phyloP scores from a whole-genome alignment of 257 asterid genomes.

The Nicotiana noctiflora region DNA sequence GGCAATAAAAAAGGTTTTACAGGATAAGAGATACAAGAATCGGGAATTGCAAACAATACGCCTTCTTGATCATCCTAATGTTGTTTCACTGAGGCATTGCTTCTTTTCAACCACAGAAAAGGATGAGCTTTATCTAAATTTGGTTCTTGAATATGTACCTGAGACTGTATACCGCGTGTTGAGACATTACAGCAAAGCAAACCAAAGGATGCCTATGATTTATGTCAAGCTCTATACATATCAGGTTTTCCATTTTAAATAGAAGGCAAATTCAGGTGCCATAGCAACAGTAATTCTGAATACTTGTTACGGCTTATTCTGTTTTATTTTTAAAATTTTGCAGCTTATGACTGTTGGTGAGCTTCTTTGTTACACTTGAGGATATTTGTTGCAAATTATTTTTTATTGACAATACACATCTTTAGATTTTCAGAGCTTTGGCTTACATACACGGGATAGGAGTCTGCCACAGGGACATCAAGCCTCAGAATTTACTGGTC shows the following conservation, averaged over 20 bases:
- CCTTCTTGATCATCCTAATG: constrained; percentile 25
- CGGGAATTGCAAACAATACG: constrained; percentile 25
- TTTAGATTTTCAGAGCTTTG: constrained; percentile 58
- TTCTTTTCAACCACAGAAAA: constrained; percentile 23
- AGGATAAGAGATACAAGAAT: constrained; percentile 27
- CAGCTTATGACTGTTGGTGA: neutral
- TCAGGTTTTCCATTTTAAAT: constrained; percentile 13
- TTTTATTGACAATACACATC: neutral
- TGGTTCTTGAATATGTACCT: constrained; percentile 27
- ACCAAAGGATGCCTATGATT: constrained; percentile 22
- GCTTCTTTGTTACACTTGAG: neutral
- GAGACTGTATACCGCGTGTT: constrained; percentile 19
- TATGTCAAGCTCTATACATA: constrained; percentile 24
- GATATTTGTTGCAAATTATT: neutral
- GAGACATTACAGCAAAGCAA: constrained; percentile 20
- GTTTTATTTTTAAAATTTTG: neutral
- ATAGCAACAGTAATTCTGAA: neutral
- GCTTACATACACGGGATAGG: constrained; percentile 57
- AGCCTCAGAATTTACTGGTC: constrained; percentile 70
- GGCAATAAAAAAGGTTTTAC: constrained; percentile 25
- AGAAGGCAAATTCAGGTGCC: neutral
- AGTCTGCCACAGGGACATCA: constrained; percentile 66
- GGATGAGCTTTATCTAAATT: constrained; percentile 24
- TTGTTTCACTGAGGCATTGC: constrained; percentile 20
- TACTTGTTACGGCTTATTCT: neutral